A percentile compares a stretch with the other conserved stretches of the same genome.
These are phyloP conservation scores for Thermomucor indicae-seudaticae DNA, from an alignment of 371 early-diverging fungal genomes.

Conservation along the genomic window DNA sequence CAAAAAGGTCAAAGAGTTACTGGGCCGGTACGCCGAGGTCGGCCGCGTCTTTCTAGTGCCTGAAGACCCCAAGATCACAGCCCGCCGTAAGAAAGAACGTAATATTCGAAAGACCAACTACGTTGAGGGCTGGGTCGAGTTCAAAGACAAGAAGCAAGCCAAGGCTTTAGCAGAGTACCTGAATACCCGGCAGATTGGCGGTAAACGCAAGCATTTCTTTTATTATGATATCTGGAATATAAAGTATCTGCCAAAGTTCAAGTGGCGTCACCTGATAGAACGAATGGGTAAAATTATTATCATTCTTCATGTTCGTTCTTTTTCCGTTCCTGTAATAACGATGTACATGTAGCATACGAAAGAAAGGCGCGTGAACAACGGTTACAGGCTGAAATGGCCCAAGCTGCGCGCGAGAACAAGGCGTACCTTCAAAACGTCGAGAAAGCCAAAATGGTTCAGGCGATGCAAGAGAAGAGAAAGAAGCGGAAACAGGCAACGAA, in stretches of 20 bases:
- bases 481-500: constrained; percentile 22
- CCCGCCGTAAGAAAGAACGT: not conserved
- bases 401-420: constrained; percentile 83
- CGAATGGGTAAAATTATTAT: constrained; percentile 64
- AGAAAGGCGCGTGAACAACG: constrained; percentile 79
- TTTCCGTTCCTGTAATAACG: not conserved
- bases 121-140: constrained; percentile 97
- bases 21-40: constrained; percentile 72
- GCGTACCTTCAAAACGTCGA: constrained; percentile 82
- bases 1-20: constrained; percentile 65
- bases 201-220: constrained; percentile 77
- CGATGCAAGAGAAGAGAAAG: constrained; percentile 67
- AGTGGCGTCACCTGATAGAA: constrained; percentile 94
- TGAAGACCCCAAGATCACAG: constrained; percentile 39
- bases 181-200: constrained; percentile 81
- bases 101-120: constrained; percentile 28
- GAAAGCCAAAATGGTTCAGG: constrained; percentile 77
- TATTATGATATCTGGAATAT: constrained; percentile 96
- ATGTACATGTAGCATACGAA: constrained; percentile 59
- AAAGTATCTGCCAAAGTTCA: constrained; percentile 93
- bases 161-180: constrained; percentile 70
- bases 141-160: constrained; percentile 86
- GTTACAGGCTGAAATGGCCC: constrained; percentile 81
- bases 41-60: constrained; percentile 86
- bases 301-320: not conserved